Evolutionary conservation across 2,329 filamentous ascomycete species (phyloP), one percentile per base, ranked within the genome.

Genomic region (Colletotrichum graminicola): DNA sequence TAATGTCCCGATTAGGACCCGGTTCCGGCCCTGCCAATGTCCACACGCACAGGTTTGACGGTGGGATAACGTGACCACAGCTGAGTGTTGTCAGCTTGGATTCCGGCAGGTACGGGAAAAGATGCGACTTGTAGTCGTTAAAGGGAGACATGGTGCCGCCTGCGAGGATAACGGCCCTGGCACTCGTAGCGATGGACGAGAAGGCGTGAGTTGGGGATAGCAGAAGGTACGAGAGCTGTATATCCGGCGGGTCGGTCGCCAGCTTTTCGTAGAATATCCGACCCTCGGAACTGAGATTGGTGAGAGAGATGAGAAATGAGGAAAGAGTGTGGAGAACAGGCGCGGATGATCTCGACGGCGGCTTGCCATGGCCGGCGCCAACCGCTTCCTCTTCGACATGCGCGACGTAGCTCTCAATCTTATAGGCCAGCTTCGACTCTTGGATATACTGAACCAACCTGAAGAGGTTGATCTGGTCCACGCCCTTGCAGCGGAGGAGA

Each of bases 131-230:
- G 81, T 97, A 99, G 82, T 98, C 96, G 32, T 92, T 89, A 84
- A 98, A 97, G 0, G 96, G 96, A 2, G 96, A 97, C 96, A 99
- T 98, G 34, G 96, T 99, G 29, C 96, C 96, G 69, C 96, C 96
- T 0, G 95, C 96, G 4, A 99, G 85, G 52, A 99, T 92, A 4
- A 99, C 93, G 2, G 95, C 93, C 69, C 94, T 88, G 0, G 96
- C 94, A 73, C 93, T 91, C 39, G 93, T 90, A 2, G 95, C 94
- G 62, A 98, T 92, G 14, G 95, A 93, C 10, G 92, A 92, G 80
- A 99, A 98, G 75, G 97, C 94, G 76, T 95, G 91, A 0, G 95
- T 95, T 0, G 96, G 95, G 41, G 97, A 96, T 0, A 99, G 88
- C 5, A 99, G 88, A 75, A 97, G 89, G 79, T 98, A 99, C 54